Evolutionary conservation across 179 eudicot species (phyloP).

Genomic region (Monotropa hypopitys): DNA sequence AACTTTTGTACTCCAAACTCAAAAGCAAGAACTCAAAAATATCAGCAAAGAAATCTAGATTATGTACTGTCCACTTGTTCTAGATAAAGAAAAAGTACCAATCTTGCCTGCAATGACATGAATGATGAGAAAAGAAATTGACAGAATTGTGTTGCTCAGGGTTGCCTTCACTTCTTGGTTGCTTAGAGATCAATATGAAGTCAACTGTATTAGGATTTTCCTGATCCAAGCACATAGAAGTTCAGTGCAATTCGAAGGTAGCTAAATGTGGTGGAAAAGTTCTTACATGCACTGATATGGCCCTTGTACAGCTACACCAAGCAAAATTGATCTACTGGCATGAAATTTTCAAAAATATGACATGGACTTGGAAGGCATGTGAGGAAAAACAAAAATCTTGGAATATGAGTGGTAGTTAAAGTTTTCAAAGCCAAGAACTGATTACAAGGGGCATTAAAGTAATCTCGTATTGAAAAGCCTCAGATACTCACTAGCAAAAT

Average conservation of each 20-base stretch:
- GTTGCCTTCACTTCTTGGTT: slow-evolving; percentile 24
- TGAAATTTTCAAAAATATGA: not conserved
- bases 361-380: not conserved
- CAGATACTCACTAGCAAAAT: not conserved
- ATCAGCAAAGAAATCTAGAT: not conserved
- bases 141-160: slow-evolving; percentile 21
- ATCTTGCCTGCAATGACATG: slow-evolving; percentile 76
- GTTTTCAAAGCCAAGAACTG: not conserved
- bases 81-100: not conserved
- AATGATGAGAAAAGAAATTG: slow-evolving; percentile 53
- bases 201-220: slow-evolving; percentile 39
- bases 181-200: slow-evolving; percentile 57
- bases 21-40: not conserved
- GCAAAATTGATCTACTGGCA: not conserved
- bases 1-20: not conserved
- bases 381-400: no score
- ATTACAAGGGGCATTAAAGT: not conserved
- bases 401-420: not conserved
- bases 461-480: not conserved
- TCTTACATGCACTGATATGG: not conserved
- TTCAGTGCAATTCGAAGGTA: not conserved
- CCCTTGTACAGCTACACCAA: not conserved
- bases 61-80: not conserved
- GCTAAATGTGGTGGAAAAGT: not conserved
- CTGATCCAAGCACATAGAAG: slow-evolving; percentile 24